phyloP scores from a whole-genome alignment of 352 stramenopile genomes.

The Pythium volutum region DNA sequence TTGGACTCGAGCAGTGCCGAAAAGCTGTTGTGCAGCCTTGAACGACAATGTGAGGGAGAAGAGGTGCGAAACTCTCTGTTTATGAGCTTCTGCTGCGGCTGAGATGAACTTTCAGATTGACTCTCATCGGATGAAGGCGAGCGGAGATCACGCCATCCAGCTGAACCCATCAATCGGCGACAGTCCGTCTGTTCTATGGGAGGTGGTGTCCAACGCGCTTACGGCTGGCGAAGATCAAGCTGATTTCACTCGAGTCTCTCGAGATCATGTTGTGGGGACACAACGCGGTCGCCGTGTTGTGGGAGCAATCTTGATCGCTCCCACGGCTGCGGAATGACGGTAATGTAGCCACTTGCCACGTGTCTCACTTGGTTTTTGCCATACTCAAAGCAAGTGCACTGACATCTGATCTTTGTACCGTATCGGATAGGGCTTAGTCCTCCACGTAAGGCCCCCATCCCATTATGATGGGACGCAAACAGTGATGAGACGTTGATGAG shows the following conservation, averaged over 20 bases:
- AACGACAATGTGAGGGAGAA: neutral
- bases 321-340: neutral
- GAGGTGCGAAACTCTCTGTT: neutral
- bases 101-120: too few relatives aligned
- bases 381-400: conserved; percentile 4
- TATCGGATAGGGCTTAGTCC: too few relatives aligned
- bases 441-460: too few relatives aligned
- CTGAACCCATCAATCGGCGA: neutral
- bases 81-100: neutral
- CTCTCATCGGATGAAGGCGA: too few relatives aligned
- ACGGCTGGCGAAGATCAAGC: neutral
- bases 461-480: too few relatives aligned
- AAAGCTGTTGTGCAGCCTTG: neutral
- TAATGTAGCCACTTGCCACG: neutral
- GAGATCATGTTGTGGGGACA: too few relatives aligned
- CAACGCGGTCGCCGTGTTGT: neutral
- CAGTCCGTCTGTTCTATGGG: neutral
- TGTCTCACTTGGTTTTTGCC: neutral
- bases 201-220: neutral
- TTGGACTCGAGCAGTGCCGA: conserved; percentile 15
- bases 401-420: too few relatives aligned
- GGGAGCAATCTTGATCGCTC: conserved; percentile 9
- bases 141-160: neutral
- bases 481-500: too few relatives aligned
- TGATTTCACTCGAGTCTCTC: too few relatives aligned